Conservation (phyloP, 1,139 yeast species). For the Magnusiomyces tetraspermus region DNA sequence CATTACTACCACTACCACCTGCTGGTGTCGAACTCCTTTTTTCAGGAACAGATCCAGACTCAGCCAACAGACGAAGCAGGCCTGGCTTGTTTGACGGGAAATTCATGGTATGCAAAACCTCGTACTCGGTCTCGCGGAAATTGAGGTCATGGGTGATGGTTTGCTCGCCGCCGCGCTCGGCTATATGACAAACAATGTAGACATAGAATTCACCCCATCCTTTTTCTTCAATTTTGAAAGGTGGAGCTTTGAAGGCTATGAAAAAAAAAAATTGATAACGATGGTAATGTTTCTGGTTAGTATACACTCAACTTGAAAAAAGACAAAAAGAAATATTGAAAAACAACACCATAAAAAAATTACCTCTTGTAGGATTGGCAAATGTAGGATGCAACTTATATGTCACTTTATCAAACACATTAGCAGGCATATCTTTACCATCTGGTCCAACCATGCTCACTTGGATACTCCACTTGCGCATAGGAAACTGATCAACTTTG, state of each 20-base stretch:
- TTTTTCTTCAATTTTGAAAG: conserved; percentile 84
- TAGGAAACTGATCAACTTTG: conserved; percentile 84
- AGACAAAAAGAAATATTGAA: neutral
- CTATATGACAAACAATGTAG: conserved; percentile 64
- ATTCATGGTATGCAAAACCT: conserved; percentile 63
- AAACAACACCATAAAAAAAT: conserved; percentile 6
- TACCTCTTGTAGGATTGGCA: conserved; percentile 66
- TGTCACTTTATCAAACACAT: conserved; percentile 82
- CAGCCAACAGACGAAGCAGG: conserved; percentile 61
- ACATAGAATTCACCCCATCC: conserved; percentile 99
- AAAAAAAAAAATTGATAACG: no score
- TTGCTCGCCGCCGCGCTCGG: conserved; percentile 83
- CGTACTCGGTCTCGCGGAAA: conserved; percentile 67
- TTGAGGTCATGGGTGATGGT: conserved; percentile 83
- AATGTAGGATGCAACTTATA: conserved; percentile 94
- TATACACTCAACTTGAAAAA: neutral
- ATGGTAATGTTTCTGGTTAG: neutral
- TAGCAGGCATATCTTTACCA: conserved; percentile 81
- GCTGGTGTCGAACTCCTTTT: conserved; percentile 17
- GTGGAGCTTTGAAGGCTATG: conserved; percentile 58
- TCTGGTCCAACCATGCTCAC: conserved; percentile 64
- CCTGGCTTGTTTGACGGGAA: conserved; percentile 73
- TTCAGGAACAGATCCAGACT: conserved; percentile 71
- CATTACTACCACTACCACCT: conserved; percentile 13
- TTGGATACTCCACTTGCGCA: conserved; percentile 86